Conservation (phyloP, 2,329 filamentous ascomycete genomes). For the Coniella vitis region DNA sequence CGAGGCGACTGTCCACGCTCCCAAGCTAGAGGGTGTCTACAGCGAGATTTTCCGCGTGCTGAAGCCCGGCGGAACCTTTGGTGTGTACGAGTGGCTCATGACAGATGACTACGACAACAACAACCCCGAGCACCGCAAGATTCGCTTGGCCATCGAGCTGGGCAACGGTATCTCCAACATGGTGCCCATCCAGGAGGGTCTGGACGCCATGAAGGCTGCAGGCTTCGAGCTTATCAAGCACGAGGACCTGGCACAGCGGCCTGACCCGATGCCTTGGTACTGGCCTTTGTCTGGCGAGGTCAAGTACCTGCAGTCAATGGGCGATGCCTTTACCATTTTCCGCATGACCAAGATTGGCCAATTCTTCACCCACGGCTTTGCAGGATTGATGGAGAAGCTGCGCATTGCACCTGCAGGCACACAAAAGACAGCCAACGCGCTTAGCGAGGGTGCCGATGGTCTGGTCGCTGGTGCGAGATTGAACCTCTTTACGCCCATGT, state of each 20-base stretch:
- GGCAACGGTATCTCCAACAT: constrained; percentile 98
- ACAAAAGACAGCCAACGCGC: constrained; percentile 88
- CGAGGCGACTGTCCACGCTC: constrained; percentile 93
- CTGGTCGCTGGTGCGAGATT: constrained; percentile 79
- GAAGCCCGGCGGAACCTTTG: constrained; percentile 92
- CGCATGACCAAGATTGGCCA: constrained; percentile 87
- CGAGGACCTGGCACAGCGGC: constrained; percentile 77
- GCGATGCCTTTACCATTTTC: constrained; percentile 75
- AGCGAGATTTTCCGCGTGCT: constrained; percentile 89
- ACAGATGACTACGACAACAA: constrained; percentile 89
- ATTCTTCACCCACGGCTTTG: constrained; percentile 65
- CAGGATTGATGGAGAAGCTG: constrained; percentile 68
- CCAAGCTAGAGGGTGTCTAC: constrained; percentile 85
- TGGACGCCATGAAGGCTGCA: constrained; percentile 76
- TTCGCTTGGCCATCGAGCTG: constrained; percentile 90
- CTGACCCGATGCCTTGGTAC: constrained; percentile 81
- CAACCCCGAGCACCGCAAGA: constrained; percentile 78
- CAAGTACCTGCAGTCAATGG: constrained; percentile 71
- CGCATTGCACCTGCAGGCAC: constrained; percentile 74
- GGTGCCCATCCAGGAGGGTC: constrained; percentile 76
- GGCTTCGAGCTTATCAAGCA: constrained; percentile 79
- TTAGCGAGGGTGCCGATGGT: constrained; percentile 75
- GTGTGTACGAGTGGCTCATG: constrained; percentile 99
- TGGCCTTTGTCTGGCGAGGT: constrained; percentile 84
- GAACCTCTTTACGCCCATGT: constrained; percentile 98